A percentile compares a stretch with the other conserved stretches of the same genome.
Conservation (phyloP, 1,139 yeast species). For the Hyphopichia fennica region DNA sequence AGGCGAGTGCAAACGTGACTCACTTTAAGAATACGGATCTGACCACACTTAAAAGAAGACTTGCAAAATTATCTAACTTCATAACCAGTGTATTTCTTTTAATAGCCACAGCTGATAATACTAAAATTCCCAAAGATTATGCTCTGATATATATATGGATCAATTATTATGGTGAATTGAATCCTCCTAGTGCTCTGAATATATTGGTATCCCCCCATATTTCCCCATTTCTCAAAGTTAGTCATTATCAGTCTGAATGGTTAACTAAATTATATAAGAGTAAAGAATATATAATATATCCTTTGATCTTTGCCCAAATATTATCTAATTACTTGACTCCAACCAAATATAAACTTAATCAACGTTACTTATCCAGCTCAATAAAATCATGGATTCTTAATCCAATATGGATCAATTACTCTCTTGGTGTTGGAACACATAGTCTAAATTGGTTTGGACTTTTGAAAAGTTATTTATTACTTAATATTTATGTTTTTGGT, state of each 20-base stretch:
- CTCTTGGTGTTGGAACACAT: constrained; percentile 27
- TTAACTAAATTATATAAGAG: constrained; percentile 25
- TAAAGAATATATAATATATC: constrained; percentile 36
- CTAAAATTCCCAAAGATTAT: constrained; percentile 40
- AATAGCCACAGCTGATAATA: constrained; percentile 28
- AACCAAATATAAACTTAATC: constrained; percentile 36
- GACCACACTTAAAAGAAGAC: neutral
- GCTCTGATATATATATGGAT: constrained; percentile 35
- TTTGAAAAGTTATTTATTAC: constrained; percentile 24
- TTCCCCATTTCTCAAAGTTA: constrained; percentile 27
- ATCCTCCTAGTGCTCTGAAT: constrained; percentile 35
- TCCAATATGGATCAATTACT: constrained; percentile 46
- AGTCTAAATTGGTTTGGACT: constrained; percentile 33
- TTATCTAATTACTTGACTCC: constrained; percentile 47
- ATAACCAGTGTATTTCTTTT: constrained; percentile 30
- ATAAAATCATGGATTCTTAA: constrained; percentile 35
- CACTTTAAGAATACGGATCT: neutral
- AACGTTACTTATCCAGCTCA: constrained; percentile 34
- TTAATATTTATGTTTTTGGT: constrained; percentile 23
- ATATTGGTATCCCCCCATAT: constrained; percentile 28
- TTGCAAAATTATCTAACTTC: constrained; percentile 25
- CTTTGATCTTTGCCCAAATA: constrained; percentile 40
- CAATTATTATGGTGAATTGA: constrained; percentile 32
- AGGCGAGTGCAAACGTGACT: neutral
- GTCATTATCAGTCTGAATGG: constrained; percentile 18